Conservation (phyloP, 2,329 filamentous ascomycete species). For the Aspergillus ibericus region DNA sequence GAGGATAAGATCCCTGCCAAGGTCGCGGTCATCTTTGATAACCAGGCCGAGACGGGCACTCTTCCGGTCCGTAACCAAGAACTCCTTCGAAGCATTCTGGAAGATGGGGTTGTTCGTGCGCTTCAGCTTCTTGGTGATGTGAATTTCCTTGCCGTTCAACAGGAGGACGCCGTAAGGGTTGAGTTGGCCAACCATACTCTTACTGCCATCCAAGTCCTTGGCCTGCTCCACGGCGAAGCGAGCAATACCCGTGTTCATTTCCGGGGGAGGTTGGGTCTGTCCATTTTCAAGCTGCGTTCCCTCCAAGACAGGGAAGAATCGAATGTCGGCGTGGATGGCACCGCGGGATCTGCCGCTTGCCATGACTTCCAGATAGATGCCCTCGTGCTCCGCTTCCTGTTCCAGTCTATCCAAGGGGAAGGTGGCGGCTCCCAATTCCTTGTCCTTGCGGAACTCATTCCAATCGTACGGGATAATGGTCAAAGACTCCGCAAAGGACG, state of each 20-base stretch:
- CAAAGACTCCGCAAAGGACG: constrained; percentile 82
- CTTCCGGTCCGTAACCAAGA: constrained; percentile 92
- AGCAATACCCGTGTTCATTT: constrained; percentile 89
- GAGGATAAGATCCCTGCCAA: constrained; percentile 77
- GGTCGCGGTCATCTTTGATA: constrained; percentile 91
- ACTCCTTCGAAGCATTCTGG: constrained; percentile 87
- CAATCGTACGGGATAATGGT: constrained; percentile 86
- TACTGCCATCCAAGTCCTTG: constrained; percentile 89
- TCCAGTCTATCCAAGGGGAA: constrained; percentile 84
- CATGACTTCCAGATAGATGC: constrained; percentile 79
- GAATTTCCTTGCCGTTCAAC: constrained; percentile 88
- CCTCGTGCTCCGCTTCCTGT: constrained; percentile 74
- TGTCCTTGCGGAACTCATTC: constrained; percentile 95
- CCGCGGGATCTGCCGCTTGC: constrained; percentile 82
- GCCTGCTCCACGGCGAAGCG: constrained; percentile 93
- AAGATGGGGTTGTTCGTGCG: constrained; percentile 97
- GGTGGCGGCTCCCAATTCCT: constrained; percentile 83
- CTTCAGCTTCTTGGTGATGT: constrained; percentile 88
- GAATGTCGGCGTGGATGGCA: constrained; percentile 75
- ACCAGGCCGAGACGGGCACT: constrained; percentile 85
- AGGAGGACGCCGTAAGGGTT: constrained; percentile 88
- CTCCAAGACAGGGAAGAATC: constrained; percentile 92
- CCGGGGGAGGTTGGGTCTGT: constrained; percentile 74
- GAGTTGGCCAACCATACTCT: constrained; percentile 85
- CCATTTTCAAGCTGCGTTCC: constrained; percentile 68